These are phyloP conservation scores for Blastobotrys parvus DNA, from an alignment of 805 yeast genomes.

Conservation along the genomic window DNA sequence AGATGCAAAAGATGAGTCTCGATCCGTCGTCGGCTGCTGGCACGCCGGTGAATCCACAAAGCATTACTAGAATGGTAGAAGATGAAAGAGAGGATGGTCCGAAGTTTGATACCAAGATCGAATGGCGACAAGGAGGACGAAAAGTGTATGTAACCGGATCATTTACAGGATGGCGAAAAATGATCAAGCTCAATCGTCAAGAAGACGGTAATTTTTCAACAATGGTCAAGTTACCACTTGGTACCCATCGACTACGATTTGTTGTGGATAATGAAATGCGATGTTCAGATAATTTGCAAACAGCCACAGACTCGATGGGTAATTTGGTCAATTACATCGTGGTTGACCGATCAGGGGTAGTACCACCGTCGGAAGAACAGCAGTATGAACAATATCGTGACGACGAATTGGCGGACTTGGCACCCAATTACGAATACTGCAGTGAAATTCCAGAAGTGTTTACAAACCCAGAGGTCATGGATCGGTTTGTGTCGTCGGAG, in stretches of 20 bases:
- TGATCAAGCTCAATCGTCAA: slow-evolving; percentile 68
- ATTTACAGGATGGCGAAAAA: slow-evolving; percentile 96
- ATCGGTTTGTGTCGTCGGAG: slow-evolving; percentile 31
- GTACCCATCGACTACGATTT: slow-evolving; percentile 87
- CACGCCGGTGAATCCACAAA: slow-evolving; percentile 23
- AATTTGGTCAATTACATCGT: slow-evolving; percentile 81
- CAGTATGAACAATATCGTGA: slow-evolving; percentile 59
- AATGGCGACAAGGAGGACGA: slow-evolving; percentile 95
- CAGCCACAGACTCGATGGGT: slow-evolving; percentile 95
- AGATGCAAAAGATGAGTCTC: slow-evolving; percentile 42
- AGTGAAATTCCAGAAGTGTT: slow-evolving; percentile 36
- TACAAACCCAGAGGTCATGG: slow-evolving; percentile 37
- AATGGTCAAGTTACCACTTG: slow-evolving; percentile 50
- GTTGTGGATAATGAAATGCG: slow-evolving; percentile 89
- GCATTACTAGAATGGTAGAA: slow-evolving; percentile 11
- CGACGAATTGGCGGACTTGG: slow-evolving; percentile 37
- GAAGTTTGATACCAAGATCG: slow-evolving; percentile 51
- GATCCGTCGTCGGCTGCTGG: slow-evolving; percentile 25
- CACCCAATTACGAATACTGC: slow-evolving; percentile 58
- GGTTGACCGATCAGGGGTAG: slow-evolving; percentile 19
- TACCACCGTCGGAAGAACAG: slow-evolving; percentile 6
- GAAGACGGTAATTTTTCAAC: slow-evolving; percentile 29
- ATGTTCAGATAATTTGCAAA: slow-evolving; percentile 79
- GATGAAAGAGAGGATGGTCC: slow-evolving; percentile 10
- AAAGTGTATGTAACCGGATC: slow-evolving; percentile 96